phyloP scores from a whole-genome alignment of 2,329 filamentous ascomycete species.

The Colletotrichum musicola region DNA sequence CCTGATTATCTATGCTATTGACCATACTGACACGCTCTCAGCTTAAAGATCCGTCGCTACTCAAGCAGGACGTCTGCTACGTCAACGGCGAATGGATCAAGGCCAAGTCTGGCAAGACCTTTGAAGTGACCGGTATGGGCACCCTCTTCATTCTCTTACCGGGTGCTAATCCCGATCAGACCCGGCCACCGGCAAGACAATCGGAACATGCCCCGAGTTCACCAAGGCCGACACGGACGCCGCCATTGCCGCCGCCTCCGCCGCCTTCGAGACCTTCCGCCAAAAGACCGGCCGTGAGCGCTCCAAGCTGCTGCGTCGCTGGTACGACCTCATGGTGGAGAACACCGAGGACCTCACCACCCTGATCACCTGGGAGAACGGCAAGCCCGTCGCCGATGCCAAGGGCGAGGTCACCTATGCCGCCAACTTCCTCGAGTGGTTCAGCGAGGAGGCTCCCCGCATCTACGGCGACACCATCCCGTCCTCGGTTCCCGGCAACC shows the following conservation, averaged over 20 bases:
- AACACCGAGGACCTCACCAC: slow-evolving; percentile 85
- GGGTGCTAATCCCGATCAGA: slow-evolving; percentile 61
- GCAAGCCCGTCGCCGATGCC: slow-evolving; percentile 83
- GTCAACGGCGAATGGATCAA: slow-evolving; percentile 94
- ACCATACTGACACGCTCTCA: slow-evolving; percentile 51
- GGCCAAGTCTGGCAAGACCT: slow-evolving; percentile 89
- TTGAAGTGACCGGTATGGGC: slow-evolving; percentile 79
- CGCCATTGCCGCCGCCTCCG: slow-evolving; percentile 86
- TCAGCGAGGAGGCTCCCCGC: slow-evolving; percentile 81
- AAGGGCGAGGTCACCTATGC: slow-evolving; percentile 80
- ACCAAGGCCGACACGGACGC: slow-evolving; percentile 79
- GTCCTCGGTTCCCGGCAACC: slow-evolving; percentile 76
- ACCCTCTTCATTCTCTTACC: neutral
- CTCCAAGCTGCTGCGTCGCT: slow-evolving; percentile 79
- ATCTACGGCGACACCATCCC: slow-evolving; percentile 82
- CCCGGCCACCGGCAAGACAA: slow-evolving; percentile 83
- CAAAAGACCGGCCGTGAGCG: slow-evolving; percentile 80
- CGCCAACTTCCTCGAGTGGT: slow-evolving; percentile 84
- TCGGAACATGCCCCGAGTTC: slow-evolving; percentile 90
- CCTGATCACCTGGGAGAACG: slow-evolving; percentile 91
- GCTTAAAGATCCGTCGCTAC: slow-evolving; percentile 83
- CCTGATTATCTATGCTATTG: too few species aligned
- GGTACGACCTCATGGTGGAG: slow-evolving; percentile 84
- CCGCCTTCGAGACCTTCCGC: slow-evolving; percentile 79
- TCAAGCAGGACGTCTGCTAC: slow-evolving; percentile 86